Evolutionary conservation across 2,329 filamentous ascomycete genomes (phyloP), one percentile per base, ranked within the genome.

Genomic region (Penicillium sp.): DNA sequence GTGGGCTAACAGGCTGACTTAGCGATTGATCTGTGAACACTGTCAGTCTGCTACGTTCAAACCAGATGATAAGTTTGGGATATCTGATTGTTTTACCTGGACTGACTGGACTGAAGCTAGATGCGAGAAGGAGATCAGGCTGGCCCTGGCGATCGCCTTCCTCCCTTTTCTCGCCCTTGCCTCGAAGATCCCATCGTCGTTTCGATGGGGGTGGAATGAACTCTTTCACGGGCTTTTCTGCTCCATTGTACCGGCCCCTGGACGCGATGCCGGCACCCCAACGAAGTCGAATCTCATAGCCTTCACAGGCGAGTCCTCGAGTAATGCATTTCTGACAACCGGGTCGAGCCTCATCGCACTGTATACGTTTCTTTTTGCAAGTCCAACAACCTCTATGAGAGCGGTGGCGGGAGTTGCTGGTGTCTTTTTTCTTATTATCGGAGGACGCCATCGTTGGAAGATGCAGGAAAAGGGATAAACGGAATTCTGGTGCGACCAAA

Each of bases 301-400:
- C 60, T 32, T 59, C 60, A 21, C 60, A 63, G 8, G 33, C 21
- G 13, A 62, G 32, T 8, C 59, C 59, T 6, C 52, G 42, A 3
- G 45, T 40, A 8, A 23, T 54, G 39, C 60, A 63, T 26, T 34
- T 62, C 15, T 33, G 44, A 40, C 60, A 63, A 9, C 49, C 47
- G 2, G 60, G 60, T 13, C 56, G 58, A 5, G 44, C 23, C 41
- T 63, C 60, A 20, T 63, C 60, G 34, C 60, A 63, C 26, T 62
- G 60, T n/a, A 63, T 44, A 3, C 60, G 54, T 33, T 55, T 63
- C 21, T 52, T 55, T 33, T 63, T 63, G 42, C 60, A 63, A 2
- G 59, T 63, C 60, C 60, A 63, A 27, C 60, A 63, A 34, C 60
- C 60, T 37, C 59, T 63, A 51, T 62, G 59, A 5, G 60, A 63